Conservation (phyloP, 257 asterid genomes). For the Solanum sejunctum region DNA sequence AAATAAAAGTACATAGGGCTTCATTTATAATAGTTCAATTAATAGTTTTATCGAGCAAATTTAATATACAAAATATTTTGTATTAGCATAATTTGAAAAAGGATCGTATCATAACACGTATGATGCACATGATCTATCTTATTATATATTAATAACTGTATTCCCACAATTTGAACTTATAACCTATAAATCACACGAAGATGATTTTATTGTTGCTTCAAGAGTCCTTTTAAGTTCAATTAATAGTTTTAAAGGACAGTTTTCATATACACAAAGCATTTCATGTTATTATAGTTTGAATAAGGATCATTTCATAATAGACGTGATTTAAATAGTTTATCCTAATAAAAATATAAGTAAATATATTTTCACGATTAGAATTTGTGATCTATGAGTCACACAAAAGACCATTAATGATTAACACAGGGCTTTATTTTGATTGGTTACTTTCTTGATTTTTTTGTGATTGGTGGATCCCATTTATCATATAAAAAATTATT, state of each 20-base stretch:
- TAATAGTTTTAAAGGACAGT: background rate
- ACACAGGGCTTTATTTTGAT: constrained; percentile 49
- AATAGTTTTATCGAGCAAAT: background rate
- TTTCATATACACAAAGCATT: background rate
- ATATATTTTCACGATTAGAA: no score
- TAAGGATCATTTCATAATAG: no score
- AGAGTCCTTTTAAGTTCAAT: background rate
- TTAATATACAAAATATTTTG: background rate
- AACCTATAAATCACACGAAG: no score
- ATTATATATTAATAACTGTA: background rate
- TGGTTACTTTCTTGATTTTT: constrained; percentile 54
- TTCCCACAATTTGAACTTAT: background rate
- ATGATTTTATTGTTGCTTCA: background rate
- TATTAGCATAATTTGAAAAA: background rate
- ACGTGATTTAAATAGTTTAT: no score
- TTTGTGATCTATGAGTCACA: no score
- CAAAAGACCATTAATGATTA: constrained; percentile 25
- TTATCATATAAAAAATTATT: no score
- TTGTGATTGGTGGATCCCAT: constrained; percentile 14
- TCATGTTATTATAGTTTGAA: no score
- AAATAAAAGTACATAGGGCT: background rate
- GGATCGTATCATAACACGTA: background rate
- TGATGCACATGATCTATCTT: background rate
- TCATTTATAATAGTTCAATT: background rate
- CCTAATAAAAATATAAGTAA: no score